Evolutionary conservation across 805 yeast species (phyloP), one percentile per base, ranked within the genome.

Genomic region (Yamadazyma nakazawae): DNA sequence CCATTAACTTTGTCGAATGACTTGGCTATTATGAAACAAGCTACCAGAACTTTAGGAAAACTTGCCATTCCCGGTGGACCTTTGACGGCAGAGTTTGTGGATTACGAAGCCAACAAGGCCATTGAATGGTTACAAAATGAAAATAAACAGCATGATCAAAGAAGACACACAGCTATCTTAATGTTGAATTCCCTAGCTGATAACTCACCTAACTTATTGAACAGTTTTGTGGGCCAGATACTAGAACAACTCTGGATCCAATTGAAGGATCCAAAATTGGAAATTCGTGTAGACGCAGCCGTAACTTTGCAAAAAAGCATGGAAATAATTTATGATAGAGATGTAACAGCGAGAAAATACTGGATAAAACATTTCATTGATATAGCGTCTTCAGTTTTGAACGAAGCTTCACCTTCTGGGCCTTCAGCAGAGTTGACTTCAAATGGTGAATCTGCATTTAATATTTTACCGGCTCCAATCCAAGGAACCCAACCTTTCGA

Each of bases 111-210:
- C 8, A 88, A 85, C 59, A 76, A 87, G 41, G 88, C 96, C 34
- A 75, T 92, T 42, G 99, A 94, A 64, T 85, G 97, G 92, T 76
- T 92, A 19, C 87, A 88, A 30, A 76, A 85, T n/a, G 96, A 90
- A 52, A 67, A 61, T 48, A 84, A 88, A 53, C 89, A 85, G 57
- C 68, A 70, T 47, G 96, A 89, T 56, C 78, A 79, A 38, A 79
- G 95, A 57, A 81, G 94, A 52, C 97, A 92, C 60, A 97, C 97
- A 0, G 96, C 97, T 1, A 82, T 90, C 34, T 72, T 92, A 44
- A 82, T 89, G 36, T 79, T 94, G 35, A 79, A 85, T 7, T 85
- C 97, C 0, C 75, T 94, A 50, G 96, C 97, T 0, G 80, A 80
- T 46, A 87, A 88, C 58, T 85, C 96, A 1, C 96, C 98, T 2